Evolutionary conservation across 179 eudicot genomes (phyloP).

Genomic region (Heliamphora pulchella): DNA sequence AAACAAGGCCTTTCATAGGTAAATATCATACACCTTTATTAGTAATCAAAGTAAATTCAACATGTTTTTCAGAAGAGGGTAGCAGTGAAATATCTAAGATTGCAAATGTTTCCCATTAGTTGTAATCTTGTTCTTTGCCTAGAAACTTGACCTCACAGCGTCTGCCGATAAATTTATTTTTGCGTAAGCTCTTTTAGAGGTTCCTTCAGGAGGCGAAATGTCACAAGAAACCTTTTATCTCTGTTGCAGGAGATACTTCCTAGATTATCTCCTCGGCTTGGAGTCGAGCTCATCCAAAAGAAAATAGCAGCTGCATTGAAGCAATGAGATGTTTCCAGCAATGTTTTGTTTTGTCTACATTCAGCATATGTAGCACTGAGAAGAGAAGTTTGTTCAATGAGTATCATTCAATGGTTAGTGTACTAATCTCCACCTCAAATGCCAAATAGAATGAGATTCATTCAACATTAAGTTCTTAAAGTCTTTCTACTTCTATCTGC

Average conservation of each 20-base stretch:
- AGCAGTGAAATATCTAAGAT: not conserved
- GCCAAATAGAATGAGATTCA: not conserved
- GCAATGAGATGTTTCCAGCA: slow-evolving; percentile 23
- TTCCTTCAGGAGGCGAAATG: not conserved
- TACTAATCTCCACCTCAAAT: not conserved
- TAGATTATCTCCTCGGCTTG: slow-evolving; percentile 73
- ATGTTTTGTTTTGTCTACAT: not conserved
- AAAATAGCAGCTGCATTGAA: slow-evolving; percentile 63
- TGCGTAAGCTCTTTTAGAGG: not conserved
- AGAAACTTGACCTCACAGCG: not conserved
- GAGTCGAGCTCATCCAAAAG: slow-evolving; percentile 63
- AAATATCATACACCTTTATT: not conserved
- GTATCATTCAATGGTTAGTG: not conserved
- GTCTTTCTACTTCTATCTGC: too few species aligned
- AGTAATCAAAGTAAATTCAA: not conserved
- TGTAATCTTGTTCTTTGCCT: not conserved
- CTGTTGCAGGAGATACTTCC: slow-evolving; percentile 67
- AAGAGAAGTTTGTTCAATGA: not conserved
- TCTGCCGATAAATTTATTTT: not conserved
- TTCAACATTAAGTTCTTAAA: too few species aligned
- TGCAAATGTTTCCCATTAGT: not conserved
- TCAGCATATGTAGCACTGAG: not conserved
- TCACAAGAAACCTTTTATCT: not conserved
- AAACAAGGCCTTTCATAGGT: too few species aligned
- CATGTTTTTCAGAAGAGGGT: not conserved